Conservation (phyloP, 73 alveolate genomes). For the Tetrahymena thermophila region DNA sequence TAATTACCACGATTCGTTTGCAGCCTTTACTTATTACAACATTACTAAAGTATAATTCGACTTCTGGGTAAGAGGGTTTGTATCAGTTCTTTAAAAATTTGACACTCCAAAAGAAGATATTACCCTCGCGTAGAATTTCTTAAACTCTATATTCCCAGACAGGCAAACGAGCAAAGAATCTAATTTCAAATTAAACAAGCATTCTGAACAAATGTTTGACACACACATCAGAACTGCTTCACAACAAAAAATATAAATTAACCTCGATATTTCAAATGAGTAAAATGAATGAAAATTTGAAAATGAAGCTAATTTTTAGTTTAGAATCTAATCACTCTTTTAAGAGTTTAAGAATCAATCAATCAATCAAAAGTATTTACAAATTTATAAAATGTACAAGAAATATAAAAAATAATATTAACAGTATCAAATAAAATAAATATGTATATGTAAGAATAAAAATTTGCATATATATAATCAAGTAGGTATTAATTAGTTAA, state of each 20-base stretch:
- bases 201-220: background rate
- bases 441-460: background rate
- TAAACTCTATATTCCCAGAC: background rate
- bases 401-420: no score
- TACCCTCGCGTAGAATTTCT: background rate
- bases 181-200: background rate
- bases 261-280: background rate
- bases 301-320: background rate
- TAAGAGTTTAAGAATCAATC: background rate
- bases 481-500: background rate
- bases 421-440: background rate
- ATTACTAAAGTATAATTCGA: background rate
- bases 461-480: no score
- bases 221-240: background rate
- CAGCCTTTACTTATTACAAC: background rate
- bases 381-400: background rate
- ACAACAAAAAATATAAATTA: background rate
- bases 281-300: background rate
- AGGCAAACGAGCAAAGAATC: background rate
- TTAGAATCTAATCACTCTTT: background rate
- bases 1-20: background rate
- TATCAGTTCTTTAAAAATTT: background rate
- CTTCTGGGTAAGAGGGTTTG: background rate
- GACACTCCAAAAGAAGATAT: background rate
- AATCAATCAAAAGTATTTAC: background rate